Evolutionary conservation across 306 rosid genomes (phyloP), one percentile per base, ranked within the genome.

Genomic region (Prunus dulcis): DNA sequence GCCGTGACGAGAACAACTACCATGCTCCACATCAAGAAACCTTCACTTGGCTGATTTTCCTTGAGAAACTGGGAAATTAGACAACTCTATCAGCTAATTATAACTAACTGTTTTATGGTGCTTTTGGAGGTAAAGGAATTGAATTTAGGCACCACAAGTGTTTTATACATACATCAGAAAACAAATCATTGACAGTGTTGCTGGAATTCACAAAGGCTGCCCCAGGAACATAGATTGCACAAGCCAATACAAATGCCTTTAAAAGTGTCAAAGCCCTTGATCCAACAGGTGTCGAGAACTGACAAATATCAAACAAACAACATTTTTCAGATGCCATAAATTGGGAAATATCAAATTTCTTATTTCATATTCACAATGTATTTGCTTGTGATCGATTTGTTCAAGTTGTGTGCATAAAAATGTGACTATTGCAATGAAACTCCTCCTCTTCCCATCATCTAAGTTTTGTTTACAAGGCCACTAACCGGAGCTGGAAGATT

Each of bases 401-500:
- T 38, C 43, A 6, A 38, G 9, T 38, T 1, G 43, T 38, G 9
- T 15, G 67, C 22, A 14, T 62, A 57, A 72, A 53, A 58, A 22
- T 41, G 67, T 41, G 67, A 56, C 3, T 25, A 45, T 13, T 64
- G 47, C 23, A 64, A 41, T 17, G 12, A 30, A 73, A 12, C 41
- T 27, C 76, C 27, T 9, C 7, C 8, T 52, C 23, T 52, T 49
- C 28, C 51, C 19, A 50, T 69, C 46, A 52, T 28, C 60, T 15
- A 68, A 45, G 0, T 25, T 68, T 49, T 15, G 53, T 12, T 38
- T 49, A 69, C 23, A 3, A 57, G 32, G 71, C 55, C 49, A 65
- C 82, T 15, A 34, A 80, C 83, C 69, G 83, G 83, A 43, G 79
- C 79, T 68, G 83, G 79, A 74, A 80, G 79, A 58, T 67, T 74